Evolutionary conservation across 176 grass and related monocot genomes (phyloP).

Genomic region (Oryza brachyantha): DNA sequence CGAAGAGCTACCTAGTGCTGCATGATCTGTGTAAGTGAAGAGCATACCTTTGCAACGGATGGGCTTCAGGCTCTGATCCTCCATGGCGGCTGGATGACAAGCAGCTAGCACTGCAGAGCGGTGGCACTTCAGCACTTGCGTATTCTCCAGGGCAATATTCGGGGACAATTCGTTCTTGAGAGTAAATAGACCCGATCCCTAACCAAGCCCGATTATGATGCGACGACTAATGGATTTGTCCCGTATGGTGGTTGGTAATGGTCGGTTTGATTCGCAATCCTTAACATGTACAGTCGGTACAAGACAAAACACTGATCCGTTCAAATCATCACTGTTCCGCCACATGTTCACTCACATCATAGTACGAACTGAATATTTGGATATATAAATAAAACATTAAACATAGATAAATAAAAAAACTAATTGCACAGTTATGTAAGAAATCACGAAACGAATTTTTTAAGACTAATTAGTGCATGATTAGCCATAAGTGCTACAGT

Average conservation of each 20-base stretch:
- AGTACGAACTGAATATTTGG: too few relatives aligned
- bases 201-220: neutral
- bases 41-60: constrained; percentile 71
- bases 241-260: too few relatives aligned
- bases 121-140: neutral
- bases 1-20: too few relatives aligned
- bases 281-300: too few relatives aligned
- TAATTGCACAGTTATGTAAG: too few relatives aligned
- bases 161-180: neutral
- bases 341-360: too few relatives aligned
- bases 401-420: too few relatives aligned
- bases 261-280: too few relatives aligned
- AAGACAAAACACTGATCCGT: neutral
- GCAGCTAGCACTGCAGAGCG: neutral
- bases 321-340: neutral
- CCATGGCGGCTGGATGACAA: constrained; percentile 25
- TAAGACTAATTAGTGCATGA: too few relatives aligned
- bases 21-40: neutral
- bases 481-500: too few relatives aligned
- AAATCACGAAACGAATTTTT: too few relatives aligned
- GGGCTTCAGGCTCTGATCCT: constrained; percentile 16
- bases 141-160: neutral
- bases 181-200: neutral
- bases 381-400: too few relatives aligned
- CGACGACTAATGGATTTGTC: neutral